These are phyloP conservation scores for Phellopilus nigrolimitatus DNA, from an alignment of 1,284 basidiomycete species.

Conservation along the genomic window DNA sequence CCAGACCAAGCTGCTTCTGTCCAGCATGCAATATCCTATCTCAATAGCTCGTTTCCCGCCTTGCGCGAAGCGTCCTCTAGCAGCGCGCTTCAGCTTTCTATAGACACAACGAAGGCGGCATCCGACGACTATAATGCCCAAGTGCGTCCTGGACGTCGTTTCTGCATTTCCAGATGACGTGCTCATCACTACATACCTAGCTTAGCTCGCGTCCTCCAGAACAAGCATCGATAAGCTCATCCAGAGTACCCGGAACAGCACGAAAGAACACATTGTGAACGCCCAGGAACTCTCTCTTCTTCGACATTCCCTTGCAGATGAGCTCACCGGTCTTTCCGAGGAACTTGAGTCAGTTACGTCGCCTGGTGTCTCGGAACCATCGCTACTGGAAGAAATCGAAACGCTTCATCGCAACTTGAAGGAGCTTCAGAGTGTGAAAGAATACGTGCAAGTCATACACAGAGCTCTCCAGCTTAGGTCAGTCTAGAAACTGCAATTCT, in stretches of 20 bases:
- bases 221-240: conserved; percentile 41
- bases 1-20: conserved; percentile 41
- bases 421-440: conserved; percentile 69
- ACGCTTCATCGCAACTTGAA: conserved; percentile 65
- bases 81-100: conserved; percentile 27
- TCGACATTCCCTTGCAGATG: conserved; percentile 72
- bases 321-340: conserved; percentile 63
- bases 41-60: conserved; percentile 45
- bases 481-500: conserved; percentile 26
- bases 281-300: conserved; percentile 72
- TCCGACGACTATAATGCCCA: conserved; percentile 2
- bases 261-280: conserved; percentile 45
- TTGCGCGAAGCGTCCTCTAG: conserved; percentile 29
- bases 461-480: conserved; percentile 72
- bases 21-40: conserved; percentile 35
- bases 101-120: conserved; percentile 16
- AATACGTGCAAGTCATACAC: conserved; percentile 73
- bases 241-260: conserved; percentile 38
- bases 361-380: conserved; percentile 31
- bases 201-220: conserved; percentile 56
- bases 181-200: conserved; percentile 33
- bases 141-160: conserved; percentile 4
- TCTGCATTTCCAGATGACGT: background rate
- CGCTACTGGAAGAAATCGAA: conserved; percentile 79
- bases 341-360: conserved; percentile 57